Conservation (phyloP, 2,329 filamentous ascomycete genomes). For the Penicillium sp. region DNA sequence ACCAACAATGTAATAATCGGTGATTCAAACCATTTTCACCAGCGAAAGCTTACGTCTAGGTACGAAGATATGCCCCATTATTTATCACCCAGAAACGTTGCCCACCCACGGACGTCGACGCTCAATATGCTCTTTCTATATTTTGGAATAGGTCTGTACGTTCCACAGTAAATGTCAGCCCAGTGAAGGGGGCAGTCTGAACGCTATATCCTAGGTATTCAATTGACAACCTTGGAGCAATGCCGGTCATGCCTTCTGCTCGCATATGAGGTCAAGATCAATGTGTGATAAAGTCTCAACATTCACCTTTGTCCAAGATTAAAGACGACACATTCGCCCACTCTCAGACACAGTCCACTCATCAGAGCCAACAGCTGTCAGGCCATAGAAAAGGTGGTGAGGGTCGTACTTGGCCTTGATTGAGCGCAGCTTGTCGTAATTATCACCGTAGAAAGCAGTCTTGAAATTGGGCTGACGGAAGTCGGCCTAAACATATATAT, state of each 20-base stretch:
- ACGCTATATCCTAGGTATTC: too few species aligned
- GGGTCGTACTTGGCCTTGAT: conserved; percentile 44
- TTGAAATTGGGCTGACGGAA: conserved; percentile 37
- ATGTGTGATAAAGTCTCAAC: not conserved
- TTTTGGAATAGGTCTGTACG: too few species aligned
- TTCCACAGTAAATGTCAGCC: too few species aligned
- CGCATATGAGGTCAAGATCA: not conserved
- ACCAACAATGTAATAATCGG: not conserved
- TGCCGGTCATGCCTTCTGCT: not conserved
- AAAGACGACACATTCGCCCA: conserved; percentile 4
- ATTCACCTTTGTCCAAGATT: not conserved
- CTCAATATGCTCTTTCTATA: too few species aligned
- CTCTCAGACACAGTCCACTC: conserved; percentile 7
- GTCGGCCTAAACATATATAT: conserved; percentile 15
- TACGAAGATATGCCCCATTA: not conserved
- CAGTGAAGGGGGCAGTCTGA: too few species aligned
- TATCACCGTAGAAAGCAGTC: conserved; percentile 38
- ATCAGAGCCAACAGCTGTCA: conserved; percentile 10
- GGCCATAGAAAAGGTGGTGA: conserved; percentile 34
- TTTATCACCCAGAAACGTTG: too few species aligned
- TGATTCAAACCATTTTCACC: not conserved
- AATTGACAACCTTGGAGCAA: too few species aligned
- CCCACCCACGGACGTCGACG: too few species aligned
- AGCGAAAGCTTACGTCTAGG: too few species aligned
- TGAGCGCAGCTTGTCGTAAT: conserved; percentile 32